Evolutionary conservation across 768 basidiomycete species (phyloP), one percentile per base, ranked within the genome.

Genomic region (Vishniacozyma victoriae): DNA sequence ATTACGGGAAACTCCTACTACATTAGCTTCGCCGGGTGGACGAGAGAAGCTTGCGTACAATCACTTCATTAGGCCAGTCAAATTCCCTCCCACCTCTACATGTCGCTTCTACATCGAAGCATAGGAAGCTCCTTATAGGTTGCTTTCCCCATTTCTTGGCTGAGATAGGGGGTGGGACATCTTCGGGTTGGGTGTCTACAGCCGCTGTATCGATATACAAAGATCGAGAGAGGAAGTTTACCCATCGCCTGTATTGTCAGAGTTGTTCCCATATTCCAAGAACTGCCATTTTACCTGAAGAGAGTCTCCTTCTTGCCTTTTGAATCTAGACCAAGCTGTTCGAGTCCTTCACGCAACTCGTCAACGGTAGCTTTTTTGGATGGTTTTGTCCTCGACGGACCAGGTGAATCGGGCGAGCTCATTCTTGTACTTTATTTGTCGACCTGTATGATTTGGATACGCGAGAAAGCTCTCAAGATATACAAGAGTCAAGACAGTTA

Each of bases 51-150:
- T 37, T 46, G 78, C 84, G 64, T 69, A 87, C 93, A 54, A 97
- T 95, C 46, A 97, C 91, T 74, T 97, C 93, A 72, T 95, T 95
- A 2, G 92, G 87, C 73, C 83, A 93, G 46, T 83, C 79, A 55
- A 89, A 87, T 60, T 78, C 78, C 26, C 80, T 78, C 29, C 83
- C 85, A 33, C 54, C 61, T 18, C 63, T 55, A 52, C 70, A 72
- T n/a, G 70, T 72, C 23, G 70, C 70, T 44, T 72, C 70, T 3
- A 72, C 84, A 60, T 96, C 92, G 46, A 93, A 76, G 27, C 95
- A 84, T 15, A 95, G 79, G 63, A 89, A 89, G 4, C 79, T 81
- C 39, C 90, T 87, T 62, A 80, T 86, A 1, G 50, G 55, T 50
- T 71, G 62, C 43, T 60, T 52, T 6, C 33, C 14, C 29, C 44